Evolutionary conservation across 768 basidiomycete species (phyloP), one percentile per base, ranked within the genome.

Genomic region (Calvatia gigantea): DNA sequence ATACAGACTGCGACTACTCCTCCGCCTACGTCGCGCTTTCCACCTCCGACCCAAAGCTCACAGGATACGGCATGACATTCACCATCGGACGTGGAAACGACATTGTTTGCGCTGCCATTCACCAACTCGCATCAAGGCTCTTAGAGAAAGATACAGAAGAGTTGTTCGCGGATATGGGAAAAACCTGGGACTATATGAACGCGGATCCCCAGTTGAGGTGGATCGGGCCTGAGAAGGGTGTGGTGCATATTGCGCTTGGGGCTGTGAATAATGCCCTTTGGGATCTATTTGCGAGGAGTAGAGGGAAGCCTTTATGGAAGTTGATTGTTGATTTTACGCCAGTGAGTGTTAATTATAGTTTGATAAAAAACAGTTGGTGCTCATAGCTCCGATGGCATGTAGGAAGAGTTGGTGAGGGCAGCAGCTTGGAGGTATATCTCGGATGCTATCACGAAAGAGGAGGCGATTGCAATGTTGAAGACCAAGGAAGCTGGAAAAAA

Each of bases 211-310:
- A 98, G 67, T 73, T 96, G 54, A 81, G 95, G 70, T 98, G 95
- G 95, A 87, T 94, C 63, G 94, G 93, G 4, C 94, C 94, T 0
- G 94, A 96, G 68, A 96, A 96, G 70, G 95, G 95, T 49, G 92
- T 98, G 2, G 94, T 98, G 51, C 90, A 93, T 66, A 85, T 96
- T 49, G 92, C 94, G 2, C 81, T 89, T 0, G 91, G 83, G 4
- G 91, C 92, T 1, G 92, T 98, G 6, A 83, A 91, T 68, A 97
- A 97, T 60, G 95, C 94, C 0, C 64, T 96, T 2, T 98, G 95
- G 95, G 95, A 97, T 64, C 85, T 96, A 84, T 93, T 84, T 60
- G 91, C 92, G 2, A 82, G 87, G 45, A 76, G 86, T 25, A 73
- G 87, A 60, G 75, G 80, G 50, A 96, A 96, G 70, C 95, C 95